Conservation (phyloP, 139 green algal species). For the Chlorella sp. region DNA sequence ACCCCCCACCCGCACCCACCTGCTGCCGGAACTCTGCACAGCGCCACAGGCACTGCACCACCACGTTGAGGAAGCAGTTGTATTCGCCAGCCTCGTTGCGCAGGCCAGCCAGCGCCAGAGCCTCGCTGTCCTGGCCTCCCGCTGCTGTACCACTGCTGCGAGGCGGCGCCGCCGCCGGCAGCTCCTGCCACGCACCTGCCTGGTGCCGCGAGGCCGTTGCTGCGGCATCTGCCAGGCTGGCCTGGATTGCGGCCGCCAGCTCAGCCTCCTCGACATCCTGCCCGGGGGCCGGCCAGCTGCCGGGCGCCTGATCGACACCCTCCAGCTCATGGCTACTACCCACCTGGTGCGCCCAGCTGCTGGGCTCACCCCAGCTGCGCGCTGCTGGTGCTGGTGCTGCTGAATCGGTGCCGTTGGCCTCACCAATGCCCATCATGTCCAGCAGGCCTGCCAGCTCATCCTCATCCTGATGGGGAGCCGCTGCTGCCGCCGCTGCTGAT, state of each 20-base stretch:
- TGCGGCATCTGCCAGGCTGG: not conserved
- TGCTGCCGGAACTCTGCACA: not conserved
- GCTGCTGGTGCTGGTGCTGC: no score
- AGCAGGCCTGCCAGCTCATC: no score
- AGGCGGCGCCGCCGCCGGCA: not conserved
- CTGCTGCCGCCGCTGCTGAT: no score
- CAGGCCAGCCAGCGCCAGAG: constrained; percentile 1
- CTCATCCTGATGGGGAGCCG: no score
- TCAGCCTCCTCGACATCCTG: not conserved
- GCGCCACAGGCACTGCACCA: constrained; percentile 72
- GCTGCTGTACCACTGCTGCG: not conserved
- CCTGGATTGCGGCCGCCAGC: not conserved
- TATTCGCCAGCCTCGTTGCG: constrained; percentile 60
- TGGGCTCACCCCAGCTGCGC: no score
- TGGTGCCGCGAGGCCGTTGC: not conserved
- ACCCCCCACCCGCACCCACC: not conserved
- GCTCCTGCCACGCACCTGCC: not conserved
- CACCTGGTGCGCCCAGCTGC: no score
- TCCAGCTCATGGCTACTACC: no score
- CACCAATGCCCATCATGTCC: no score
- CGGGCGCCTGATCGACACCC: no score
- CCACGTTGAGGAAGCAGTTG: constrained; percentile 95
- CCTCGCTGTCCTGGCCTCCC: not conserved
- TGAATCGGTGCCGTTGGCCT: no score
- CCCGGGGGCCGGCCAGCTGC: no score